Conservation (phyloP, 2,329 filamentous ascomycete species). For the Aspergillus sojae region DNA sequence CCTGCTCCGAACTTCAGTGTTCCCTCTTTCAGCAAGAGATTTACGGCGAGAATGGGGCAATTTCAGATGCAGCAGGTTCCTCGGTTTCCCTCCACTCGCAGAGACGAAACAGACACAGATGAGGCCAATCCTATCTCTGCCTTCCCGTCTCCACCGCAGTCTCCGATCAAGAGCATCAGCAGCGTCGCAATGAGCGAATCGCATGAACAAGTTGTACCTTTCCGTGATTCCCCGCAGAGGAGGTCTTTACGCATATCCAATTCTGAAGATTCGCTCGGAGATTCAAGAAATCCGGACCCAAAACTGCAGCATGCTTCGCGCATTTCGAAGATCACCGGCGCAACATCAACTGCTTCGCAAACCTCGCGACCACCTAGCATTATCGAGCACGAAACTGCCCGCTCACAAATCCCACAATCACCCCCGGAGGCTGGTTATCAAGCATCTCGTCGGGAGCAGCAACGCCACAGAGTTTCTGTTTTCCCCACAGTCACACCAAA, state of each 20-base stretch:
- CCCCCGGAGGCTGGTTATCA: not conserved
- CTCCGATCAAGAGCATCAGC: constrained; percentile 30
- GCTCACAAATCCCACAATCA: constrained; percentile 10
- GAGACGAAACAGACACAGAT: constrained; percentile 17
- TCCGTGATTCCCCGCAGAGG: constrained; percentile 19
- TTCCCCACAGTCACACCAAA: constrained; percentile 6
- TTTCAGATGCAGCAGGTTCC: constrained; percentile 21
- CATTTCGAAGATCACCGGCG: constrained; percentile 12
- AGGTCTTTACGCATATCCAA: constrained; percentile 30
- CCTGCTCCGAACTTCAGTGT: constrained; percentile 47
- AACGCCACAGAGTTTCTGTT: constrained; percentile 20
- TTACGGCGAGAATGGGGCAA: constrained; percentile 26
- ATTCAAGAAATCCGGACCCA: constrained; percentile 13
- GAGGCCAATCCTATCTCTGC: constrained; percentile 22
- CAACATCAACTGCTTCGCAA: constrained; percentile 16
- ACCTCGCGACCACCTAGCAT: constrained; percentile 27
- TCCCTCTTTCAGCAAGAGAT: constrained; percentile 44
- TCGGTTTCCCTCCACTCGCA: constrained; percentile 19
- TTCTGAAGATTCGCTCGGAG: constrained; percentile 32
- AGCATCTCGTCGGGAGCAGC: constrained; percentile 7
- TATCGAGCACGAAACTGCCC: constrained; percentile 14
- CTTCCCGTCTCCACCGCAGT: constrained; percentile 36
- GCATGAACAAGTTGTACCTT: constrained; percentile 20
- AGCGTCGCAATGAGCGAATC: constrained; percentile 26
- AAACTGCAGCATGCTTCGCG: constrained; percentile 21